Conservation (phyloP, 75 land plant species). For the Picea sitchensis region DNA sequence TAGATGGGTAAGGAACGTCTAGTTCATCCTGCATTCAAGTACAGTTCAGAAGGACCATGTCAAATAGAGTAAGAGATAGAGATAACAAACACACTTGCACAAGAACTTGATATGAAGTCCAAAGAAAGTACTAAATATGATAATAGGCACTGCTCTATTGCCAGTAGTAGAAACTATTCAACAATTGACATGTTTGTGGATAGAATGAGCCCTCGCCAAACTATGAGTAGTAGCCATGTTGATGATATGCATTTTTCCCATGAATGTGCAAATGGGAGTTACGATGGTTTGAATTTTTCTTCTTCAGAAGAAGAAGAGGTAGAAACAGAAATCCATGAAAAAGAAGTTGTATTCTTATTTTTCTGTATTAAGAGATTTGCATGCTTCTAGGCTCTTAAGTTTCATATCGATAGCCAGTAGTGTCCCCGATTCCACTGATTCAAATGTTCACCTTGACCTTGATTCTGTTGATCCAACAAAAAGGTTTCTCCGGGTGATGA, state of each 20-base stretch:
- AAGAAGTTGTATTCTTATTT: constrained; percentile 52
- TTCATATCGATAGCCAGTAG: neutral
- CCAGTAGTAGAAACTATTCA: constrained; percentile 17
- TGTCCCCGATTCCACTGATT: too few species aligned
- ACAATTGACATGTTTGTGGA: constrained; percentile 8
- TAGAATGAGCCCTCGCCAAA: constrained; percentile 3
- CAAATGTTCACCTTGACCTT: too few species aligned
- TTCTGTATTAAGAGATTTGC: constrained; percentile 40
- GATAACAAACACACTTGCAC: too few species aligned
- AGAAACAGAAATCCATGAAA: constrained; percentile 31
- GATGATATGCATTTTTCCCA: constrained; percentile 46
- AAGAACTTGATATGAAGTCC: too few species aligned
- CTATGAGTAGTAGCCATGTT: constrained; percentile 13
- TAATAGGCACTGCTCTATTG: constrained; percentile 41
- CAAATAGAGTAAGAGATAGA: too few species aligned
- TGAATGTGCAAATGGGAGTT: constrained; percentile 14
- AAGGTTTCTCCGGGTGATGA: too few species aligned
- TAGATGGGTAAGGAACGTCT: constrained; percentile 29
- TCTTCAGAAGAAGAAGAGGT: constrained; percentile 20
- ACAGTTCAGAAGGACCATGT: too few species aligned
- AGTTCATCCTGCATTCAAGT: constrained; percentile 7
- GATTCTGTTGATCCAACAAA: too few species aligned
- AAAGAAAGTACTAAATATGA: neutral
- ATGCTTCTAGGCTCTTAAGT: constrained; percentile 67
- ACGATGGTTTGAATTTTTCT: neutral